phyloP scores from a whole-genome alignment of 2,329 filamentous ascomycete species.

The Nemania serpens region DNA sequence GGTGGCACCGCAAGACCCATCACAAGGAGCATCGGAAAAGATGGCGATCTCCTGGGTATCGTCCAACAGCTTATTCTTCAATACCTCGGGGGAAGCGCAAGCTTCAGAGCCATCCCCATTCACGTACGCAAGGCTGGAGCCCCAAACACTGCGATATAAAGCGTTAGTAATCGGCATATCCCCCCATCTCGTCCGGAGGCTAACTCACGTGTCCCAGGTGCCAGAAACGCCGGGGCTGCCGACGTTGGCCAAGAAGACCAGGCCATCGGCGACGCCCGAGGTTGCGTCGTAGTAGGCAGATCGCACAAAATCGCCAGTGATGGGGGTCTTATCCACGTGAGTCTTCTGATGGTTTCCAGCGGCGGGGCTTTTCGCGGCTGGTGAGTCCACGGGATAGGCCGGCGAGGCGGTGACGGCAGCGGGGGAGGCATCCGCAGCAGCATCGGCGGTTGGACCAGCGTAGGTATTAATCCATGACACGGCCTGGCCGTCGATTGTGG shows the following conservation, averaged over 20 bases:
- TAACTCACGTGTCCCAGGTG: constrained; percentile 50
- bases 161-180: constrained; percentile 5
- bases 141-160: constrained; percentile 45
- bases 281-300: constrained; percentile 52
- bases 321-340: constrained; percentile 20
- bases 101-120: constrained; percentile 48
- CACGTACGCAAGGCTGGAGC: constrained; percentile 53
- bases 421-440: constrained; percentile 27
- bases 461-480: constrained; percentile 65
- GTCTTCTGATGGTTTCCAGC: background rate
- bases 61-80: constrained; percentile 47
- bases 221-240: constrained; percentile 49
- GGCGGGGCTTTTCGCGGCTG: constrained; percentile 21
- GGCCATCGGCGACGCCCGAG: constrained; percentile 46
- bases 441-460: constrained; percentile 43
- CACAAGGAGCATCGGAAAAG: constrained; percentile 50
- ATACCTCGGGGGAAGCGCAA: constrained; percentile 45
- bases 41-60: constrained; percentile 54
- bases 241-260: constrained; percentile 56
- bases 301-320: constrained; percentile 46
- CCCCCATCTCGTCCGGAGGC: background rate
- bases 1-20: constrained; percentile 48
- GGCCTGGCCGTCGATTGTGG: constrained; percentile 61
- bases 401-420: constrained; percentile 25
- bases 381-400: background rate